Conservation (phyloP, 805 yeast species). For the Lachancea waltii region DNA sequence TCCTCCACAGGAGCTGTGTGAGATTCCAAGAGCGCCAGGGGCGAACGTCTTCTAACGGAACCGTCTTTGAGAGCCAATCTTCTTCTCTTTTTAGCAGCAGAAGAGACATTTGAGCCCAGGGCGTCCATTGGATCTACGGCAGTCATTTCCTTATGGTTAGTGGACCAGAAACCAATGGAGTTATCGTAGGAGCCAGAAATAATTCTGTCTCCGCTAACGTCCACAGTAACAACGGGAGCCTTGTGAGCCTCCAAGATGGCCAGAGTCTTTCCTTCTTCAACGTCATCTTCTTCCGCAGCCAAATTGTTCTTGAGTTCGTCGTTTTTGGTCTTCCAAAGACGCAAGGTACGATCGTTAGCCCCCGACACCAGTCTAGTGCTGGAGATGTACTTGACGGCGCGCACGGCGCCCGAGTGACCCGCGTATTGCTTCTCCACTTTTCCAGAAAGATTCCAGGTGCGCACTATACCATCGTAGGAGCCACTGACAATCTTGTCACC, state of each 20-base stretch:
- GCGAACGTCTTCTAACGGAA: slow-evolving; percentile 71
- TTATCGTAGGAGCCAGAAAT: slow-evolving; percentile 82
- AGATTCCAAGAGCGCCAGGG: slow-evolving; percentile 70
- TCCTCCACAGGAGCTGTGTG: slow-evolving; percentile 87
- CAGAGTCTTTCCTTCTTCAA: slow-evolving; percentile 65
- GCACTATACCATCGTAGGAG: slow-evolving; percentile 88
- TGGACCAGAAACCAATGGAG: slow-evolving; percentile 82
- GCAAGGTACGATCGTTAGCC: slow-evolving; percentile 82
- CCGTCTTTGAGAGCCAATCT: slow-evolving; percentile 73
- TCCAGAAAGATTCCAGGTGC: slow-evolving; percentile 82
- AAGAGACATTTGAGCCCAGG: slow-evolving; percentile 45
- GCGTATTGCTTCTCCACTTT: slow-evolving; percentile 69
- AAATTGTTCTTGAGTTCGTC: slow-evolving; percentile 20
- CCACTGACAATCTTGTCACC: slow-evolving; percentile 62
- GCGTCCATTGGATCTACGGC: slow-evolving; percentile 45
- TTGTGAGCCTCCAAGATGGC: slow-evolving; percentile 88
- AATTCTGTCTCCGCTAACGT: slow-evolving; percentile 49
- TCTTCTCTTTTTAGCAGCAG: slow-evolving; percentile 85
- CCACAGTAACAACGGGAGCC: slow-evolving; percentile 76
- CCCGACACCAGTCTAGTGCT: slow-evolving; percentile 72
- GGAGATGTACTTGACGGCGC: slow-evolving; percentile 72
- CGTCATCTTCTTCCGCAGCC: slow-evolving; percentile 41
- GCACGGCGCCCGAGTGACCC: slow-evolving; percentile 86
- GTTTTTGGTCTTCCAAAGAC: slow-evolving; percentile 75
- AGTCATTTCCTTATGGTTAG: slow-evolving; percentile 77